Evolutionary conservation across 257 asterid genomes (phyloP), one percentile per base, ranked within the genome.

Genomic region (Paraleonurus japonicus): DNA sequence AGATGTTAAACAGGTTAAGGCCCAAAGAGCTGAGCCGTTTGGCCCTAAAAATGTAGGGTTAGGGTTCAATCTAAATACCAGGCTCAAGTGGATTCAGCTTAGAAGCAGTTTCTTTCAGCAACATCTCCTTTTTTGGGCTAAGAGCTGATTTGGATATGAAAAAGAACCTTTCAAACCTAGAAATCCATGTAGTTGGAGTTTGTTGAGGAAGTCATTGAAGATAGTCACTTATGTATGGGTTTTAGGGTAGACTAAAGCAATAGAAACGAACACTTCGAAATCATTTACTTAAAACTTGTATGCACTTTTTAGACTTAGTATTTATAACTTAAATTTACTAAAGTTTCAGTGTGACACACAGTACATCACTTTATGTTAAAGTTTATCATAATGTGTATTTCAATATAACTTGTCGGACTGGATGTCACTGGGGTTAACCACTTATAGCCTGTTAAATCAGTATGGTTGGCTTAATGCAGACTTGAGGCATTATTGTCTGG

Each of bases 391-490:
- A 45, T 45, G 51, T 45, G 51, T 45, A 13, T 45, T 45, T 45
- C 51, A 45, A 45, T 45, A 15, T 4, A 13, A 45, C 1, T 37
- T 37, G 51, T 45, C 15, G 58, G 23, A 51, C 5, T 51, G 13
- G 24, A 17, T 51, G 58, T 9, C 61, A 20, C 19, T 45, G 51
- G 51, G 50, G 17, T 19, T 45, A 45, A 45, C 17, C 7, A n/a
- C 3, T 47, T 47, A 47, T 47, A 22, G 17, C 16, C 33, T 55
- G 61, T 55, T 10, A 4, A 28, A 28, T 3, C 3, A 28, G 20
- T n/a, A 33, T 67, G 63, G 69, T 53, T 65, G 61, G 50, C 54
- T 62, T 23, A 71, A 43, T 32, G 41, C 61, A 59, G 64, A 22
- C 57, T 43, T 23, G 43, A 47, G 48, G 35, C 35, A 50, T 53